Percentiles rank a stretch among this genome's conserved stretches.
phyloP scores from a whole-genome alignment of 805 yeast genomes.

The Teunomyces stri region DNA sequence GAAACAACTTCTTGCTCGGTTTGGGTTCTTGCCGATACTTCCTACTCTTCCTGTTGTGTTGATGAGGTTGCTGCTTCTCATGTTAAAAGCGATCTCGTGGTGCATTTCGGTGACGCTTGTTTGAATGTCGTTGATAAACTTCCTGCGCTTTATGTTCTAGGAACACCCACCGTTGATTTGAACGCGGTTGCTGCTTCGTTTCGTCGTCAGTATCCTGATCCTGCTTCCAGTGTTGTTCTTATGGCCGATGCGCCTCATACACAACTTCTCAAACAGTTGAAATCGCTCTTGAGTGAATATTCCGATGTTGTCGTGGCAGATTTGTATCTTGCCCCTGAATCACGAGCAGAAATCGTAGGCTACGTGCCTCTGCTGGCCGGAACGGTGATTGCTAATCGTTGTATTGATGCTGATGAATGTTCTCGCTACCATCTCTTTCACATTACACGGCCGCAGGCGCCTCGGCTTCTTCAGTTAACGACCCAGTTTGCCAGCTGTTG shows the following conservation, averaged over 20 bases:
- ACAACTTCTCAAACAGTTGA: conserved; percentile 40
- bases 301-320: conserved; percentile 33
- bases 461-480: conserved; percentile 70
- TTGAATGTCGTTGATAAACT: conserved; percentile 70
- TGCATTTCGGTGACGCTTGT: conserved; percentile 96
- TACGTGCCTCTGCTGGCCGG: conserved; percentile 21
- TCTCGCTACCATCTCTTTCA: conserved; percentile 60
- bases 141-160: conserved; percentile 79
- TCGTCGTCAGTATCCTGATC: conserved; percentile 31
- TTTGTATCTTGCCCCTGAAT: conserved; percentile 21
- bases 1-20: conserved; percentile 20
- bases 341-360: conserved; percentile 43
- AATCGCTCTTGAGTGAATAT: conserved; percentile 30
- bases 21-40: conserved; percentile 92
- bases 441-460: conserved; percentile 70
- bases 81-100: conserved; percentile 76
- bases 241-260: conserved; percentile 78
- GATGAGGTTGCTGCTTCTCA: conserved; percentile 98
- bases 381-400: conserved; percentile 16
- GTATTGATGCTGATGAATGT: conserved; percentile 14
- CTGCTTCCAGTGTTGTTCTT: conserved; percentile 47
- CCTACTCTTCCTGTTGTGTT: conserved; percentile 92
- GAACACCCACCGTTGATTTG: conserved; percentile 57
- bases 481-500: conserved; percentile 63
- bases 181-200: conserved; percentile 40